These are phyloP conservation scores for Sclerotinia nivalis DNA, from an alignment of 2,329 filamentous ascomycete genomes.

Conservation along the genomic window DNA sequence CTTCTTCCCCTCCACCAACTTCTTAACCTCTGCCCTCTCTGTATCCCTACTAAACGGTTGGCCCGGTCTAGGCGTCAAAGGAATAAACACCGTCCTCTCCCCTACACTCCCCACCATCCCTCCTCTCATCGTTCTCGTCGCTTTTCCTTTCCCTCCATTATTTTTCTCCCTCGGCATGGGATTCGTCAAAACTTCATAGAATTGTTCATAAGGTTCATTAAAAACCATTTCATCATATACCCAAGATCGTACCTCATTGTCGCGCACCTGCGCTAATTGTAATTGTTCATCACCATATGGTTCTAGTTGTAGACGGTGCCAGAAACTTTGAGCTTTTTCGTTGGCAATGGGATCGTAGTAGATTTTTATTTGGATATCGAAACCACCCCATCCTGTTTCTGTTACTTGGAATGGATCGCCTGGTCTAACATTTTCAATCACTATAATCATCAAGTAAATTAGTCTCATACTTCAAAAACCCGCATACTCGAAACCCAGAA, in stretches of 20 bases:
- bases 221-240: slow-evolving; percentile 94
- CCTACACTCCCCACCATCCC: slow-evolving; percentile 47
- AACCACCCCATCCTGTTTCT: slow-evolving; percentile 97
- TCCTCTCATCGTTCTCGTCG: slow-evolving; percentile 49
- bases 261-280: slow-evolving; percentile 58
- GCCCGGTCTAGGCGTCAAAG: slow-evolving; percentile 62
- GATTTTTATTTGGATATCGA: slow-evolving; percentile 92
- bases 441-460: slow-evolving; percentile 38
- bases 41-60: slow-evolving; percentile 74
- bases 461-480: not conserved
- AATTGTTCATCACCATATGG: slow-evolving; percentile 79
- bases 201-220: slow-evolving; percentile 92
- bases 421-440: slow-evolving; percentile 66
- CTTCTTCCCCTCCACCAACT: slow-evolving; percentile 62
- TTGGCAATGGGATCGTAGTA: slow-evolving; percentile 86
- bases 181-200: slow-evolving; percentile 83
- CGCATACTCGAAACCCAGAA: not conserved
- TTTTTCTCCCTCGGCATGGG: slow-evolving; percentile 51
- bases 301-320: slow-evolving; percentile 88
- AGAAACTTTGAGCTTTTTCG: slow-evolving; percentile 95
- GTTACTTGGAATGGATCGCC: slow-evolving; percentile 76
- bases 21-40: slow-evolving; percentile 63
- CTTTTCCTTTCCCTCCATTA: slow-evolving; percentile 57
- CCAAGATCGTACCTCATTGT: slow-evolving; percentile 72
- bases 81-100: slow-evolving; percentile 74